These are phyloP conservation scores for Backusella westeae DNA, from an alignment of 192 early-diverging fungal genomes.

Conservation along the genomic window DNA sequence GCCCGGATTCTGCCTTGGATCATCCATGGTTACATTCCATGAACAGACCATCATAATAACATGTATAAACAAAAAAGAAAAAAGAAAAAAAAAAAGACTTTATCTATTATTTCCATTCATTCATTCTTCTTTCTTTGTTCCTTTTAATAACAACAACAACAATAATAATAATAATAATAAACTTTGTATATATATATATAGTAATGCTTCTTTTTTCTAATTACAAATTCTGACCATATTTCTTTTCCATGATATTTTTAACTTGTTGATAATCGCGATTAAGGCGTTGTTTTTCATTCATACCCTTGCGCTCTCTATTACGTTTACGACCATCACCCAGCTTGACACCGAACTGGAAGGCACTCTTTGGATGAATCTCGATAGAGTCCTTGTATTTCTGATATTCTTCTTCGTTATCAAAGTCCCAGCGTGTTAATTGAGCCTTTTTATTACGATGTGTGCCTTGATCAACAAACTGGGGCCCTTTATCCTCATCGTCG, in stretches of 20 bases:
- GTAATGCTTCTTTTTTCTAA: neutral
- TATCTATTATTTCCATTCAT: neutral
- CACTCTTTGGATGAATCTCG: slow-evolving; percentile 71
- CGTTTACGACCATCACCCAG: slow-evolving; percentile 61
- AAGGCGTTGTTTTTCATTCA: slow-evolving; percentile 46
- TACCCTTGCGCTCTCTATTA: slow-evolving; percentile 41
- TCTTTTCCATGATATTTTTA: slow-evolving; percentile 46
- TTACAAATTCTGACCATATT: slow-evolving; percentile 34
- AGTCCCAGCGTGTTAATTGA: slow-evolving; percentile 71
- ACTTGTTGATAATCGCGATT: slow-evolving; percentile 51
- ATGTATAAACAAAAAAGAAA: neutral
- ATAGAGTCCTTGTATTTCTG: slow-evolving; percentile 69
- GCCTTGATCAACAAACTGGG: slow-evolving; percentile 64
- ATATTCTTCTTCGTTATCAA: slow-evolving; percentile 79
- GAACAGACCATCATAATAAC: neutral
- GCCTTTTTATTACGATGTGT: slow-evolving; percentile 67
- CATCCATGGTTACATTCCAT: slow-evolving; percentile 8
- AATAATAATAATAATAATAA: neutral
- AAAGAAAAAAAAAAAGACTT: neutral
- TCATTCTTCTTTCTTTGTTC: neutral
- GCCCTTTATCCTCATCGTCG: slow-evolving; percentile 37
- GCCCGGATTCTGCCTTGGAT: neutral
- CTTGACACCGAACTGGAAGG: slow-evolving; percentile 77
- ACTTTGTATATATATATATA: slow-evolving; percentile 2
- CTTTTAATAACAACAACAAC: neutral